Evolutionary conservation across 176 grass and related monocot genomes (phyloP).

Genomic region (Stipa capillata): DNA sequence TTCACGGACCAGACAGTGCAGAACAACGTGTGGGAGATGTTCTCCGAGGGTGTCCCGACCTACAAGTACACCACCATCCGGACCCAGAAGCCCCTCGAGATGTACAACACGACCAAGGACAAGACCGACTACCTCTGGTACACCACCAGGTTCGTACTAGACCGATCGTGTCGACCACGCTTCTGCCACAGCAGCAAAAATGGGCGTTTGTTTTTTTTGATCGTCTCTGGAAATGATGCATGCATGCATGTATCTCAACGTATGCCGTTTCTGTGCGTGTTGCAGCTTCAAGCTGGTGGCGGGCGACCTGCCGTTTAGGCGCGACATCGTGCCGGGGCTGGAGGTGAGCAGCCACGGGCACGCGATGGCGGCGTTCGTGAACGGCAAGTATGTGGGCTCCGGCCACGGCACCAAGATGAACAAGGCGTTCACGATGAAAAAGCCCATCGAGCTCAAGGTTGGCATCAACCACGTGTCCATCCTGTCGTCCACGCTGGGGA

Average conservation of each 20-base stretch:
- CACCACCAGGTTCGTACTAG: slow-evolving; percentile 63
- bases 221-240: too few species aligned
- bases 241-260: too few species aligned
- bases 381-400: slow-evolving; percentile 42
- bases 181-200: too few species aligned
- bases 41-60: slow-evolving; percentile 37
- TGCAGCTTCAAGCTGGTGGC: slow-evolving; percentile 54
- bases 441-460: slow-evolving; percentile 28
- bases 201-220: too few species aligned
- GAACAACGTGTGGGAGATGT: slow-evolving; percentile 80
- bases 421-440: slow-evolving; percentile 55
- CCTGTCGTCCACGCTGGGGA: slow-evolving; percentile 25
- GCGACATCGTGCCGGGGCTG: slow-evolving; percentile 62
- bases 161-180: too few species aligned
- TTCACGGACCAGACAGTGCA: slow-evolving; percentile 18
- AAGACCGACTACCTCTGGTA: slow-evolving; percentile 89
- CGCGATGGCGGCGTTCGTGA: slow-evolving; percentile 49
- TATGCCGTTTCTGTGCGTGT: too few species aligned
- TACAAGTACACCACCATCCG: slow-evolving; percentile 17
- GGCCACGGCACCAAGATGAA: slow-evolving; percentile 64
- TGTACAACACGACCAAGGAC: slow-evolving; percentile 65
- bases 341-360: slow-evolving; percentile 62
- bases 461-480: slow-evolving; percentile 73
- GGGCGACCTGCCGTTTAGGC: slow-evolving; percentile 51
- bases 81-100: slow-evolving; percentile 18